Base-by-base conservation (phyloP, 225 moss, liverwort and hornwort genomes). In the Marchantia paleacea region DNA sequence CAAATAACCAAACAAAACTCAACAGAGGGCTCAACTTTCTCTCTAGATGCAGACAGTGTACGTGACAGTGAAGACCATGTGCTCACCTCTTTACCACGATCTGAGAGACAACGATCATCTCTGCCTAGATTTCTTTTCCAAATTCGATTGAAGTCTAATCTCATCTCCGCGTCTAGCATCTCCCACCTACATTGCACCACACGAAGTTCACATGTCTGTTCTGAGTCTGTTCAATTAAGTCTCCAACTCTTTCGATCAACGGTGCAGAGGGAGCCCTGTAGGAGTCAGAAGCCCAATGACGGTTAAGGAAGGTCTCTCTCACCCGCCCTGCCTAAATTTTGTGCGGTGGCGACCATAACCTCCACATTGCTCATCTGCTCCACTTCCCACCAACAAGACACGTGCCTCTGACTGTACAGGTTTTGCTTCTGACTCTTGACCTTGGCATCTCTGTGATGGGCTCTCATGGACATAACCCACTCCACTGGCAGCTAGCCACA, bases 361-460 rank as follows among this genome's bases (percentile, higher is more conserved):
- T 82, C 95, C 99, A 83, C 99, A 99, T 78, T 99, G 99, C 90
- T 99, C 99, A 73, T 99, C 99, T 76, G 99, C 99, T 80, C 99
- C 99, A 82, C 95, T 89, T 68, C 99, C 99, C 79, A 99, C 94
- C 62, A 99, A 81, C 82, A 99, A 73, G 50, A 99, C 95, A 76
- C 86, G 91, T 55, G 99, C 92, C 66, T 81, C 86, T 51, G 99
- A 95, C 55, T 52, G 84, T 48, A 88, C 92, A 15, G 62, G 50
- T 69, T 67, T 47, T 66, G 50, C 30, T 52, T 52, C 65, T 9
- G 30, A 57, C 4, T 57, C 30, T 19, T 30, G 57, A 31, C 14
- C 30, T 1, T 49, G 25, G 25, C 24, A 11, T 39, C 62, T 19
- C 26, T 55, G 28, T 8, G 50, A 49, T 29, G 54, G 14, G 60